Percentiles rank a stretch among this genome's conserved stretches.
Evolutionary conservation across 805 yeast genomes (phyloP).

Genomic region (Groenewaldozyma salmanticensis): DNA sequence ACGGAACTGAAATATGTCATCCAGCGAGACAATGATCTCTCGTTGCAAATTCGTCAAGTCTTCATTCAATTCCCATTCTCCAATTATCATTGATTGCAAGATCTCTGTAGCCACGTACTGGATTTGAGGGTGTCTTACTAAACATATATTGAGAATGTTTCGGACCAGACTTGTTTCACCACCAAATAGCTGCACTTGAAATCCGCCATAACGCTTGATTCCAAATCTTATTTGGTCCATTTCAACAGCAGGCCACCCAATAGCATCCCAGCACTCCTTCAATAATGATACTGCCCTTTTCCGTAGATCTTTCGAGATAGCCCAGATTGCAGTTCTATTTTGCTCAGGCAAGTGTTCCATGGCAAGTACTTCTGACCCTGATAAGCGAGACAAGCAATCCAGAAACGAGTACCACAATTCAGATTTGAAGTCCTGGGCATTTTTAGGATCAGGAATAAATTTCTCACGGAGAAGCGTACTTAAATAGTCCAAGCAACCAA

Average conservation of each 20-base stretch:
- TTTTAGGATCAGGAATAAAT: conserved; percentile 42
- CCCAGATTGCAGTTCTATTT: conserved; percentile 60
- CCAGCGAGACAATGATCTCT: conserved; percentile 53
- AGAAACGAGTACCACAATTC: conserved; percentile 62
- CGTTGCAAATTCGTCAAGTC: conserved; percentile 50
- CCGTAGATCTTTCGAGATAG: conserved; percentile 55
- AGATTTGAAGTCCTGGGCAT: conserved; percentile 46
- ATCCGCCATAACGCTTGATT: conserved; percentile 54
- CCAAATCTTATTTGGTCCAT: conserved; percentile 52
- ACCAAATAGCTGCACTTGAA: conserved; percentile 50
- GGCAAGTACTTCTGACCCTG: conserved; percentile 59
- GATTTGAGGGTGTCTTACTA: conserved; percentile 56
- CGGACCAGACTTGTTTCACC: conserved; percentile 52
- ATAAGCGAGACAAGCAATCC: conserved; percentile 45
- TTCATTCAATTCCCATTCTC: conserved; percentile 53
- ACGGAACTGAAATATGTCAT: conserved; percentile 50
- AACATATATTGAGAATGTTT: conserved; percentile 55
- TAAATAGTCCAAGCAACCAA: conserved; percentile 28
- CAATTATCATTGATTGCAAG: conserved; percentile 61
- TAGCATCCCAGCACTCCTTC: conserved; percentile 58
- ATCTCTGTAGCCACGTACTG: conserved; percentile 54
- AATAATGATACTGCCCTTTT: conserved; percentile 47
- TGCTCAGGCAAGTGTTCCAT: conserved; percentile 61
- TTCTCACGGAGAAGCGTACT: conserved; percentile 40
- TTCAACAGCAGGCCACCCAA: conserved; percentile 53